A percentile compares a stretch with the other conserved stretches of the same genome.
Conservation (phyloP, 345 rosid genomes). For the Eucalyptus guilfoylei region DNA sequence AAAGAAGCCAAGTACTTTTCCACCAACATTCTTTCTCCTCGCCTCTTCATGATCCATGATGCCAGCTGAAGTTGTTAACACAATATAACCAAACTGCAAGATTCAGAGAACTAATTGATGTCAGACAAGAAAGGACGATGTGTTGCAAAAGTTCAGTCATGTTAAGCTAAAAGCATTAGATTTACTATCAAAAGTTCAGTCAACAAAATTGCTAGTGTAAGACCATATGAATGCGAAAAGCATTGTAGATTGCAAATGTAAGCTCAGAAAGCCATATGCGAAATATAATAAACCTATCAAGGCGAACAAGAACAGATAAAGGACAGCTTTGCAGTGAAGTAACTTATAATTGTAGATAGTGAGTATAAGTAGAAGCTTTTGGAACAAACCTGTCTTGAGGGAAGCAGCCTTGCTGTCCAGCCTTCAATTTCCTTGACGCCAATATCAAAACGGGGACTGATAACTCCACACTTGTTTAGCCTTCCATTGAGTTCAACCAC, state of each 20-base stretch:
- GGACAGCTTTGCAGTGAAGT: background rate
- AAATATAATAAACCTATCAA: background rate
- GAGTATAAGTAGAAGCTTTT: background rate
- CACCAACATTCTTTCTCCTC: slow-evolving; percentile 4
- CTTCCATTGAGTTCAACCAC: slow-evolving; percentile 7
- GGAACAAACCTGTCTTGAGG: slow-evolving; percentile 3
- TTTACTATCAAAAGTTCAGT: background rate
- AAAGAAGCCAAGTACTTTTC: slow-evolving; percentile 7
- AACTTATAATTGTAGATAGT: background rate
- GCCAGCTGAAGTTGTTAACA: slow-evolving; percentile 12
- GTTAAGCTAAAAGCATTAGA: background rate
- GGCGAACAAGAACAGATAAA: background rate
- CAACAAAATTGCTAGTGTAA: background rate
- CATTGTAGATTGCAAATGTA: background rate
- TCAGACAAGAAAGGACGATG: background rate
- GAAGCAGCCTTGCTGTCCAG: slow-evolving; percentile 12
- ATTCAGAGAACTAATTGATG: background rate
- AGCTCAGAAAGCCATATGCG: background rate
- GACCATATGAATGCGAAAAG: background rate
- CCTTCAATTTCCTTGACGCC: slow-evolving; percentile 9
- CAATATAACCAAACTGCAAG: slow-evolving; percentile 12
- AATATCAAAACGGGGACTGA: slow-evolving; percentile 9
- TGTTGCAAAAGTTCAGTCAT: background rate
- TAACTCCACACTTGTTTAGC: slow-evolving; percentile 9
- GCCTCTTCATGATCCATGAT: slow-evolving; percentile 19